Conservation (phyloP, 805 yeast species). For the Blastobotrys chiropterorum region DNA sequence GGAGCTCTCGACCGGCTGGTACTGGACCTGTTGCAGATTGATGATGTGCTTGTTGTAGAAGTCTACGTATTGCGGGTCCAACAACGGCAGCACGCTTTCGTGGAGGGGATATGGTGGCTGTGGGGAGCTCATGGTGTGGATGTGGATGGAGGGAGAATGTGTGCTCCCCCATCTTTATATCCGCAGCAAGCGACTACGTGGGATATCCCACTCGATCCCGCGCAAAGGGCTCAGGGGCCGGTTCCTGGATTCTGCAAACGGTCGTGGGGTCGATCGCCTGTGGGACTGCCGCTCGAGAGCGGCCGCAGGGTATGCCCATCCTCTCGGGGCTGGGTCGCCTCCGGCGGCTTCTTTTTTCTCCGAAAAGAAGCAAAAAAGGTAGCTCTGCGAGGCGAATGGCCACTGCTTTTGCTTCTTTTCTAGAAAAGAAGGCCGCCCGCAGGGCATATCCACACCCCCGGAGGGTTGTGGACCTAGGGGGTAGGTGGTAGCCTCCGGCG, state of each 20-base stretch:
- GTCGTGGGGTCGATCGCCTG: too few species aligned
- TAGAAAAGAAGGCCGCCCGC: background rate
- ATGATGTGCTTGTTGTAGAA: slow-evolving; percentile 32
- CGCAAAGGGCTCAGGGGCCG: too few species aligned
- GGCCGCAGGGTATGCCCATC: too few species aligned
- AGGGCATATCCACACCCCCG: background rate
- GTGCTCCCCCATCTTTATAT: background rate
- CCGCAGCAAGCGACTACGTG: too few species aligned
- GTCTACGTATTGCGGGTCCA: slow-evolving; percentile 36
- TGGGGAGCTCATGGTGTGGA: slow-evolving; percentile 6
- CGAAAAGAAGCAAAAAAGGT: background rate
- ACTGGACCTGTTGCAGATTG: slow-evolving; percentile 16
- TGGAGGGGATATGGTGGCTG: slow-evolving; percentile 32
- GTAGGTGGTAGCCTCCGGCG: too few species aligned
- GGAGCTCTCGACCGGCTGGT: slow-evolving; percentile 12
- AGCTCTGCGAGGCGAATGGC: too few species aligned
- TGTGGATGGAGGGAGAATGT: background rate
- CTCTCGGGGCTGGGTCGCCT: too few species aligned
- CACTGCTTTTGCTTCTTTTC: background rate
- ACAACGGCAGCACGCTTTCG: slow-evolving; percentile 24
- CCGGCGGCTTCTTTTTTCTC: too few species aligned
- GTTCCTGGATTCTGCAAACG: too few species aligned
- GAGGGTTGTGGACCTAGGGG: too few species aligned
- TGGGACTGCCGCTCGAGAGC: too few species aligned
- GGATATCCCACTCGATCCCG: too few species aligned